phyloP scores from a whole-genome alignment of 805 yeast genomes.

The Zygoascus bituminiphila region DNA sequence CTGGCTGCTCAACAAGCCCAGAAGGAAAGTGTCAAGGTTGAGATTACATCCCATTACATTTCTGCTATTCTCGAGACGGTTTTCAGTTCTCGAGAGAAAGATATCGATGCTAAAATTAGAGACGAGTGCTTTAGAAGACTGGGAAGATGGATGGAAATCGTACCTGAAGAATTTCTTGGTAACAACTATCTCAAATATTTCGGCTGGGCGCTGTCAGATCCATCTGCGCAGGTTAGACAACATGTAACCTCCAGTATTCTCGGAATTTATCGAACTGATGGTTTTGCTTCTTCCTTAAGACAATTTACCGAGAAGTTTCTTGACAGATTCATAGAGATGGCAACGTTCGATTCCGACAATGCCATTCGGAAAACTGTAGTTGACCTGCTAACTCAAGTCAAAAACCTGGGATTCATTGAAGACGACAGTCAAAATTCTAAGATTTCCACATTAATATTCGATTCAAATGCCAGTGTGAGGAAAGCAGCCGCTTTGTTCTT shows the following conservation, averaged over 20 bases:
- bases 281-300: constrained; percentile 54
- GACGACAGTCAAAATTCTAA: constrained; percentile 42
- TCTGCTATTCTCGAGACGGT: constrained; percentile 45
- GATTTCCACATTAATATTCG: constrained; percentile 35
- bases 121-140: constrained; percentile 56
- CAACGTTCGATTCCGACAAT: constrained; percentile 45
- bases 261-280: constrained; percentile 39
- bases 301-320: constrained; percentile 74
- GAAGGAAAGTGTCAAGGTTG: constrained; percentile 2
- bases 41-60: constrained; percentile 1
- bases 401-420: constrained; percentile 54
- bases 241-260: constrained; percentile 54
- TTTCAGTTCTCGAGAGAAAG: constrained; percentile 72
- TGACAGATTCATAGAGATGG: constrained; percentile 56
- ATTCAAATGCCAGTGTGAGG: constrained; percentile 28
- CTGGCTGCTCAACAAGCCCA: background rate
- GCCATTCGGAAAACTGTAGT: constrained; percentile 47
- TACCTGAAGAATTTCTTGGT: constrained; percentile 65
- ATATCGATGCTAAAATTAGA: constrained; percentile 64
- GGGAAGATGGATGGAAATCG: constrained; percentile 62
- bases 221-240: constrained; percentile 47
- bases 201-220: constrained; percentile 82
- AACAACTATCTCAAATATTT: constrained; percentile 64
- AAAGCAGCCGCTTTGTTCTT: constrained; percentile 49
- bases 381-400: constrained; percentile 45